phyloP scores from a whole-genome alignment of 371 early-diverging fungal species.

The Zopfochytrium polystomum region DNA sequence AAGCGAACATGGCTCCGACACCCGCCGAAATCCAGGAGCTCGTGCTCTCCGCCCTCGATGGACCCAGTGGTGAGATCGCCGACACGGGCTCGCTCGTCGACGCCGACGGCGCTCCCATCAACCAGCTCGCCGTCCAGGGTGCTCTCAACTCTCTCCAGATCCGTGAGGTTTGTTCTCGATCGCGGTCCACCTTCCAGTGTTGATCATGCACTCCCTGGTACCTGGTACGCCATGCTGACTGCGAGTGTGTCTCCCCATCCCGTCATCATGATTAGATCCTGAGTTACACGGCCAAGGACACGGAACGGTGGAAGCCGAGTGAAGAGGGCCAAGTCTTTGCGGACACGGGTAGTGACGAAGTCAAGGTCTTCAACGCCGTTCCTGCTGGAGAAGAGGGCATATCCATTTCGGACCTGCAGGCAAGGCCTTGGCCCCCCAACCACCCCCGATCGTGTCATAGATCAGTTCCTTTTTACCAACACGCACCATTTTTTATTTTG shows the following conservation, averaged over 20 bases:
- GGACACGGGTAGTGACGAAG: conserved; percentile 89
- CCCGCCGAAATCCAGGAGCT: conserved; percentile 17
- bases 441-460: too few relatives aligned
- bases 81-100: conserved; percentile 64
- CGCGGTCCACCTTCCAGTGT: background rate
- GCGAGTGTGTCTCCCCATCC: background rate
- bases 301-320: conserved; percentile 77
- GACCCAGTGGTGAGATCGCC: conserved; percentile 20
- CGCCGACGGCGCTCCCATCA: conserved; percentile 56
- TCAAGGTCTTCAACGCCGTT: conserved; percentile 85
- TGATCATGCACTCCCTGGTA: background rate
- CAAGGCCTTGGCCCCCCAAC: conserved; percentile 32
- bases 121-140: conserved; percentile 72
- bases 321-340: conserved; percentile 84
- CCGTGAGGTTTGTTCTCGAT: conserved; percentile 66
- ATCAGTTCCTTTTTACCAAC: background rate
- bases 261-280: conserved; percentile 63
- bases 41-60: conserved; percentile 26
- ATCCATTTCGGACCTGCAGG: conserved; percentile 74
- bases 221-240: background rate
- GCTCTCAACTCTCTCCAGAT: conserved; percentile 81
- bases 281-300: conserved; percentile 72
- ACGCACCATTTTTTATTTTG: too few relatives aligned
- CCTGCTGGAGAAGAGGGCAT: conserved; percentile 80
- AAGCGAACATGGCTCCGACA: background rate